Conservation (phyloP, 768 basidiomycete species). For the Rhizopogon vesiculosus region DNA sequence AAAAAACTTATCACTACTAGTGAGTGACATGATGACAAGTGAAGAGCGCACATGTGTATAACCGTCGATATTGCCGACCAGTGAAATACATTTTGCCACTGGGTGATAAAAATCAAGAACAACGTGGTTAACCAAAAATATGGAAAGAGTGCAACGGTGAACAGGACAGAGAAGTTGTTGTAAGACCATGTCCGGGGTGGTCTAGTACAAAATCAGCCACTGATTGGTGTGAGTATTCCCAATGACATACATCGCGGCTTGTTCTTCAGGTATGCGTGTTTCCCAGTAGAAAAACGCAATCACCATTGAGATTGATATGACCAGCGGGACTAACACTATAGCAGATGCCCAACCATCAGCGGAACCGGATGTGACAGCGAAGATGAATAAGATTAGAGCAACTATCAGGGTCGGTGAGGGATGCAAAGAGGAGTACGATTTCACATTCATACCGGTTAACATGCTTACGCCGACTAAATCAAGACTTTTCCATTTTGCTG, state of each 20-base stretch:
- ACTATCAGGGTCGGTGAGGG: constrained; percentile 7
- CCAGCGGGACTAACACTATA: too few relatives aligned
- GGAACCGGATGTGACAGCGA: constrained; percentile 41
- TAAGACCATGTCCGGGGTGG: constrained; percentile 41
- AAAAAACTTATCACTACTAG: neutral
- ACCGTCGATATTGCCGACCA: constrained; percentile 38
- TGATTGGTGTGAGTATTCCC: neutral
- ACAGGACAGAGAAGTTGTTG: constrained; percentile 37
- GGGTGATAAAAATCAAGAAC: constrained; percentile 28
- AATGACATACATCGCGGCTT: constrained; percentile 37
- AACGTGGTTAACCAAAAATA: constrained; percentile 38
- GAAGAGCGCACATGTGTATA: constrained; percentile 31
- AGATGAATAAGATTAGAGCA: constrained; percentile 31
- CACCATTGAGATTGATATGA: constrained; percentile 35
- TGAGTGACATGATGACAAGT: constrained; percentile 4
- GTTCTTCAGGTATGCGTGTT: constrained; percentile 30
- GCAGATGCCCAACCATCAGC: constrained; percentile 25
- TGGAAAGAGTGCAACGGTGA: constrained; percentile 33
- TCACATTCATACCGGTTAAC: constrained; percentile 26
- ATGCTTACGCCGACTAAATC: constrained; percentile 35
- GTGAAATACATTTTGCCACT: constrained; percentile 38
- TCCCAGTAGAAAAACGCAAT: constrained; percentile 50
- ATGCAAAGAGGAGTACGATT: neutral
- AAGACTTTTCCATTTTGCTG: constrained; percentile 25
- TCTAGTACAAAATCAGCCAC: constrained; percentile 12